Conservation (phyloP, 2,329 filamentous ascomycete genomes). For the Trichoderma semiorbis region DNA sequence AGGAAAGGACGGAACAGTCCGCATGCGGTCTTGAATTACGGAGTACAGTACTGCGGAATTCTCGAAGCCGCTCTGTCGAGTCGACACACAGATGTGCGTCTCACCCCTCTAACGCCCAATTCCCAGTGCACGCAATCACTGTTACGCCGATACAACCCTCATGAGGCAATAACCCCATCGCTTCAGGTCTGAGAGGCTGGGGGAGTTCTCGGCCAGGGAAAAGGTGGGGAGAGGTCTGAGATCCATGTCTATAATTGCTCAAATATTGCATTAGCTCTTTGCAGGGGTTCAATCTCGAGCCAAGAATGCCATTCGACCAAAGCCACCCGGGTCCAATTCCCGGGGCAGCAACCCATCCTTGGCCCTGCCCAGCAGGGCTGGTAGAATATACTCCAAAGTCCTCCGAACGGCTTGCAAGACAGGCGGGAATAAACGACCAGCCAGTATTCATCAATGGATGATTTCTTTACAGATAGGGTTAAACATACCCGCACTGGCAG, state of each 20-base stretch:
- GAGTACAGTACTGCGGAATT: neutral
- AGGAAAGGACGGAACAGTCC: neutral
- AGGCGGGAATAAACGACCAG: neutral
- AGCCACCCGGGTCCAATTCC: neutral
- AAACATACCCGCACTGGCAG: neutral
- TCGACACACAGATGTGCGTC: neutral
- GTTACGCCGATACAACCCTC: neutral
- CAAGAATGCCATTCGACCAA: neutral
- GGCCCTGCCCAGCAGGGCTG: neutral
- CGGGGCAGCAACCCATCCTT: neutral
- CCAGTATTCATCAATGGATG: neutral
- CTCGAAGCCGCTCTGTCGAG: neutral
- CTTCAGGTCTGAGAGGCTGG: neutral
- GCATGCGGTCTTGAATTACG: neutral
- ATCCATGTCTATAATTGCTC: constrained; percentile 14
- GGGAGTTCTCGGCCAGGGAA: neutral
- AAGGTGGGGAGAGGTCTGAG: neutral
- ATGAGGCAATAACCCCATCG: neutral
- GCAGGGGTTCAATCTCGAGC: neutral
- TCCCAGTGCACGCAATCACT: neutral
- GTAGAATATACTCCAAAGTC: neutral
- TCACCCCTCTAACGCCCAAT: neutral
- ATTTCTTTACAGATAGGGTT: neutral
- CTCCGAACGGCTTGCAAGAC: neutral
- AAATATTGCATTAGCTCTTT: constrained; percentile 11